phyloP scores from a whole-genome alignment of 192 early-diverging fungal genomes.

The Linderina pennispora region DNA sequence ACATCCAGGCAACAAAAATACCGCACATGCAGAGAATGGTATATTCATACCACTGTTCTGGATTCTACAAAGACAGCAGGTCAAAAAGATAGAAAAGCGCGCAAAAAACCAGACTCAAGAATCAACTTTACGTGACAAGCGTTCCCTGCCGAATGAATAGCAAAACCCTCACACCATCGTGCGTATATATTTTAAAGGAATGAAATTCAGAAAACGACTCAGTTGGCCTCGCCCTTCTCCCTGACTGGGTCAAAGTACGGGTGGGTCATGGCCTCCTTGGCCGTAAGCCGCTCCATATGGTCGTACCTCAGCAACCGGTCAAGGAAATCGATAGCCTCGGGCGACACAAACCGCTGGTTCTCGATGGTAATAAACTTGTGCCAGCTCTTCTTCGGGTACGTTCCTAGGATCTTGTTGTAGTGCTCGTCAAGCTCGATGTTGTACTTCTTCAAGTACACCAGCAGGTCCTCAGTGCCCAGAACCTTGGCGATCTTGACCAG shows the following conservation, averaged over 20 bases:
- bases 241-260: slow-evolving; percentile 67
- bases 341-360: slow-evolving; percentile 76
- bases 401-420: slow-evolving; percentile 91
- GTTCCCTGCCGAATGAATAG: too few relatives aligned
- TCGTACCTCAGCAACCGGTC: slow-evolving; percentile 90
- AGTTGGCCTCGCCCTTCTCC: slow-evolving; percentile 22
- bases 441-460: slow-evolving; percentile 92
- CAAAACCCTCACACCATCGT: too few relatives aligned
- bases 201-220: too few relatives aligned
- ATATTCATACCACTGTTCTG: too few relatives aligned
- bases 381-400: slow-evolving; percentile 87
- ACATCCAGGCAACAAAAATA: too few relatives aligned
- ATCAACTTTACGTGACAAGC: too few relatives aligned
- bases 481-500: slow-evolving; percentile 98
- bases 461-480: slow-evolving; percentile 92
- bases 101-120: too few relatives aligned
- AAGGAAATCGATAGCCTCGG: slow-evolving; percentile 84
- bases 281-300: slow-evolving; percentile 83
- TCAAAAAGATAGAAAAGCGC: too few relatives aligned
- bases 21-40: too few relatives aligned
- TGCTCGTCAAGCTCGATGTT: slow-evolving; percentile 84
- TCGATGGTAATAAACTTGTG: slow-evolving; percentile 74
- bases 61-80: too few relatives aligned
- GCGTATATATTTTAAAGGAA: too few relatives aligned
- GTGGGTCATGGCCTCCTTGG: slow-evolving; percentile 85